phyloP scores from a whole-genome alignment of 768 basidiomycete genomes.

The Collybia mongolica region DNA sequence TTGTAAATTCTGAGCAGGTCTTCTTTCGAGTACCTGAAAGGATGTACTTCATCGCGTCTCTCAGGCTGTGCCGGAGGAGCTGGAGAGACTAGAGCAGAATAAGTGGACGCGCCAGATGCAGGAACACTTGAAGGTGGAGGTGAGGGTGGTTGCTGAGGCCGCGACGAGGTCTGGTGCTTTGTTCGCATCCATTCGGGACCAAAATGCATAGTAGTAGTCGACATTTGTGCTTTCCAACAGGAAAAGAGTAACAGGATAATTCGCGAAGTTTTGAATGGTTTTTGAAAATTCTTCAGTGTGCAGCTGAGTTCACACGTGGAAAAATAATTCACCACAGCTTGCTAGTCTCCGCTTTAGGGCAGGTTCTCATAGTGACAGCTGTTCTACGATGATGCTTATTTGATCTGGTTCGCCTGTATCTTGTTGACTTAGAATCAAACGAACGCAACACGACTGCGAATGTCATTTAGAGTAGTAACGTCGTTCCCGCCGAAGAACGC shows the following conservation, averaged over 20 bases:
- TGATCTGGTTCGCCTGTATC: too few relatives aligned
- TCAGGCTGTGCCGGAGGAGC: slow-evolving; percentile 49
- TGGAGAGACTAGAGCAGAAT: slow-evolving; percentile 67
- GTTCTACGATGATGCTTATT: too few relatives aligned
- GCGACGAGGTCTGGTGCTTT: slow-evolving; percentile 59
- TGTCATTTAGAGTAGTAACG: too few relatives aligned
- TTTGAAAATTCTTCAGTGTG: slow-evolving; percentile 32
- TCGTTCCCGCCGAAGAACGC: too few relatives aligned
- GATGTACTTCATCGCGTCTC: slow-evolving; percentile 62
- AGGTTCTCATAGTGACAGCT: slow-evolving; percentile 19
- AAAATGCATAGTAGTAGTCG: slow-evolving; percentile 79
- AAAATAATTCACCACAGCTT: slow-evolving; percentile 30
- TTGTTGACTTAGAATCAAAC: not conserved
- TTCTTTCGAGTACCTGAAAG: slow-evolving; percentile 87
- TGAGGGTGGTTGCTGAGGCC: slow-evolving; percentile 55
- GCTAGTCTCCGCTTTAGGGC: slow-evolving; percentile 35
- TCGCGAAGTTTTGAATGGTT: slow-evolving; percentile 21
- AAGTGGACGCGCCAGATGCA: slow-evolving; percentile 58
- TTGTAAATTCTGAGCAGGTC: slow-evolving; percentile 82
- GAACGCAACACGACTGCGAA: too few relatives aligned
- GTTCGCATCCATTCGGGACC: slow-evolving; percentile 93
- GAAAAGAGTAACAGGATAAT: slow-evolving; percentile 17
- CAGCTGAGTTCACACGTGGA: slow-evolving; percentile 35
- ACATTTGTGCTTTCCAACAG: slow-evolving; percentile 34
- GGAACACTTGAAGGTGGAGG: slow-evolving; percentile 49